Evolutionary conservation across 495 filamentous ascomycete species (phyloP).

Genomic region (Annulohypoxylon maeteangense): DNA sequence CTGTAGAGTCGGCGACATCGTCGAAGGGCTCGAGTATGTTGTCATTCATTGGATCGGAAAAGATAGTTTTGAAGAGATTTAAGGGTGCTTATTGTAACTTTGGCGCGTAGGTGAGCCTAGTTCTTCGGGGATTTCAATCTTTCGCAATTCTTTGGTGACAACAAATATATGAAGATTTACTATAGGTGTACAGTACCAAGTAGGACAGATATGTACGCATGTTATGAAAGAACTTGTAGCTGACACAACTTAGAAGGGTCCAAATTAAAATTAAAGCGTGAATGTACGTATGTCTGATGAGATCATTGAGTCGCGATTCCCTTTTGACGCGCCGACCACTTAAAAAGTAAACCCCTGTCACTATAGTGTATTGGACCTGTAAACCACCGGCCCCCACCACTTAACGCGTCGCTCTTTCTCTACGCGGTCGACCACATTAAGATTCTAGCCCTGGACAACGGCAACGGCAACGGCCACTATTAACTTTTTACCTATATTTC

Average conservation of each 20-base stretch:
- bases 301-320: constrained; percentile 38
- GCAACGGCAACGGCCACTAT: too few species aligned
- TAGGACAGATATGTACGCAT: not conserved
- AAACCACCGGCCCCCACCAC: constrained; percentile 43
- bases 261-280: not conserved
- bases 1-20: constrained; percentile 86
- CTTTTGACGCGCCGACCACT: constrained; percentile 22
- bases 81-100: not conserved
- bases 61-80: too few species aligned
- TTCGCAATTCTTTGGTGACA: too few species aligned
- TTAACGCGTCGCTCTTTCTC: constrained; percentile 46
- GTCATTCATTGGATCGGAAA: constrained; percentile 27
- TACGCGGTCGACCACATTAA: constrained; percentile 26
- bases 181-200: not conserved
- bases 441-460: not conserved
- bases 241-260: not conserved
- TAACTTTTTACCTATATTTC: constrained; percentile 1
- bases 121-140: not conserved
- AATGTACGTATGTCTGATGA: constrained; percentile 23
- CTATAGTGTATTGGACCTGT: constrained; percentile 2
- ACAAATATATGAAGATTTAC: not conserved
- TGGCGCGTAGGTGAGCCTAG: not conserved
- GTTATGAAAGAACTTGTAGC: not conserved
- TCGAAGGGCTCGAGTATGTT: constrained; percentile 45
- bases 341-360: constrained; percentile 28